These are phyloP conservation scores for Vigna nakashimae DNA, from an alignment of 306 rosid species.

Conservation along the genomic window DNA sequence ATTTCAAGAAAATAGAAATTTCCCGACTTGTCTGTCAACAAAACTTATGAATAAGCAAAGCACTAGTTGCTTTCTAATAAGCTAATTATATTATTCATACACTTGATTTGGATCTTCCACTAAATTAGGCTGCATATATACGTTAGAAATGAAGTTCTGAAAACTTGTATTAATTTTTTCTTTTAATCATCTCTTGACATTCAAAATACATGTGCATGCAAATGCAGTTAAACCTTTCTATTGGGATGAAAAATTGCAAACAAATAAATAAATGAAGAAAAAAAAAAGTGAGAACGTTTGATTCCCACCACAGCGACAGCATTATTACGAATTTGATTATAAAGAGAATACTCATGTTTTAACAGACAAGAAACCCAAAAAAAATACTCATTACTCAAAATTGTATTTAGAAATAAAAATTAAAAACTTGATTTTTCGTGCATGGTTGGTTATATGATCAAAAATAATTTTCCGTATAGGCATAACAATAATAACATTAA, in stretches of 20 bases:
- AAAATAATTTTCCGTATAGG: too few species aligned
- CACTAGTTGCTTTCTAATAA: slow-evolving; percentile 33
- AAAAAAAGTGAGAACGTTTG: slow-evolving; percentile 10
- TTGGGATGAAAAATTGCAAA: not conserved
- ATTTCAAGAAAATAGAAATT: slow-evolving; percentile 21
- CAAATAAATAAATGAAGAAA: not conserved
- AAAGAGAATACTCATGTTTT: not conserved
- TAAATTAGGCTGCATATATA: slow-evolving; percentile 22
- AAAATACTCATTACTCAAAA: not conserved
- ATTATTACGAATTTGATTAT: not conserved
- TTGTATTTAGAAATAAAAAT: not conserved
- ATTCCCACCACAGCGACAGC: slow-evolving; percentile 26
- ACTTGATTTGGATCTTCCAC: slow-evolving; percentile 34
- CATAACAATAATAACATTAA: too few species aligned
- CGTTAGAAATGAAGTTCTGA: not conserved
- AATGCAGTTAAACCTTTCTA: not conserved
- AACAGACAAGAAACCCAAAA: not conserved
- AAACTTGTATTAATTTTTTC: not conserved
- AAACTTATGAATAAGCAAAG: slow-evolving; percentile 40
- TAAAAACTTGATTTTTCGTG: not conserved
- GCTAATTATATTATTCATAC: slow-evolving; percentile 3
- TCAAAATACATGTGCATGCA: not conserved
- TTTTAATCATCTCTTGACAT: not conserved
- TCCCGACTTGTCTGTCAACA: slow-evolving; percentile 30
- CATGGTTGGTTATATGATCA: too few species aligned